These are phyloP conservation scores for Paramecium caudatum DNA, from an alignment of 73 alveolate genomes.

Conservation along the genomic window DNA sequence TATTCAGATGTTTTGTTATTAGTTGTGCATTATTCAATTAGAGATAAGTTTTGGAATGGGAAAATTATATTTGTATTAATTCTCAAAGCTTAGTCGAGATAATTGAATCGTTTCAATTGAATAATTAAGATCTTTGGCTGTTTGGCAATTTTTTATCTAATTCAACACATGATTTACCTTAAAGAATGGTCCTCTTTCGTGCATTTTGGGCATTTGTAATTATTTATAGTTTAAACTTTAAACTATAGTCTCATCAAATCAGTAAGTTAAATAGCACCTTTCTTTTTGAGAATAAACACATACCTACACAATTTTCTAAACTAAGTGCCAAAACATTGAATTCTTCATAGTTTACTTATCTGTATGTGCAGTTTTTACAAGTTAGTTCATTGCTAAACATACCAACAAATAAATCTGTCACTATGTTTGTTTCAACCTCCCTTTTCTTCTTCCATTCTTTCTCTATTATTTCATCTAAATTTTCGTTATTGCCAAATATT, in stretches of 20 bases:
- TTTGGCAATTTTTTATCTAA: neutral
- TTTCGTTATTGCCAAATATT: neutral
- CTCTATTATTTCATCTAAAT: neutral
- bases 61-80: conserved; percentile 12
- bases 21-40: conserved; percentile 15
- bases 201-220: conserved; percentile 18
- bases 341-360: neutral
- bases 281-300: neutral
- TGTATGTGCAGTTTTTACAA: neutral
- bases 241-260: conserved; percentile 8
- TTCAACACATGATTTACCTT: neutral
- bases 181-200: neutral
- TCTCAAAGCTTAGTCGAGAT: neutral
- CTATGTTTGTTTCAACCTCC: neutral
- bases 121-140: conserved; percentile 18
- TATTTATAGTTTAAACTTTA: neutral
- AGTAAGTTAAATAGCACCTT: neutral
- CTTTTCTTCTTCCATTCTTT: conserved; percentile 54
- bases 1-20: neutral
- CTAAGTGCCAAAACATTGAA: conserved; percentile 18
- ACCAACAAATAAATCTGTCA: conserved; percentile 23
- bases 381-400: conserved; percentile 4
- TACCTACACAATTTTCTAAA: conserved; percentile 33
- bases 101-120: neutral
- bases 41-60: neutral